Evolutionary conservation across 768 basidiomycete genomes (phyloP).

Genomic region (Termitomyces sp.): DNA sequence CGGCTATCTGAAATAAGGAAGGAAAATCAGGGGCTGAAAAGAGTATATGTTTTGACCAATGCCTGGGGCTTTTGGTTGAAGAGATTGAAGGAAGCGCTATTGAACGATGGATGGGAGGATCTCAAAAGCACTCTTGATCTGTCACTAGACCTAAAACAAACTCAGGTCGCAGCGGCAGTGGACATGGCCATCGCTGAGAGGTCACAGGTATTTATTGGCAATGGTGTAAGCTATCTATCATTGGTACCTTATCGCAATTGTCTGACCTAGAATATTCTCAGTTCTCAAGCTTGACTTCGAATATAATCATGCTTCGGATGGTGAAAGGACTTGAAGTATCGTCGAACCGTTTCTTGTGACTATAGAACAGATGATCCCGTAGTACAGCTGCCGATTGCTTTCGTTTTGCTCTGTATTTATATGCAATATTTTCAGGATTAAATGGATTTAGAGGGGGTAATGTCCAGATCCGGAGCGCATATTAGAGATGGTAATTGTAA

Average conservation of each 20-base stretch:
- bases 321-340: conserved; percentile 34
- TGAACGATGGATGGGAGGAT: conserved; percentile 45
- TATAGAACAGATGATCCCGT: conserved; percentile 1
- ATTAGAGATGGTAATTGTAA: neutral
- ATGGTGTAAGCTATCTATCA: conserved; percentile 41
- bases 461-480: neutral
- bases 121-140: conserved; percentile 36
- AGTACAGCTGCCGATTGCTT: neutral
- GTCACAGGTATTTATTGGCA: conserved; percentile 57
- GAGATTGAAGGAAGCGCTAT: conserved; percentile 30
- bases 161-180: conserved; percentile 42
- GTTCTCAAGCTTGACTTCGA: conserved; percentile 47
- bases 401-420: conserved; percentile 1
- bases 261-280: conserved; percentile 7
- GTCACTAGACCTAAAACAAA: conserved; percentile 39
- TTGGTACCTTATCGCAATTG: neutral
- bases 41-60: conserved; percentile 40
- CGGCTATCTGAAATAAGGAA: conserved; percentile 24
- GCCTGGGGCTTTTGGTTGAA: conserved; percentile 38
- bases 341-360: conserved; percentile 37
- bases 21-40: conserved; percentile 19
- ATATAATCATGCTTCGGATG: conserved; percentile 40
- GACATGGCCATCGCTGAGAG: conserved; percentile 57
- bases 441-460: neutral
- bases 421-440: neutral